A percentile compares a stretch with the other conserved stretches of the same genome.
Evolutionary conservation across 257 asterid species (phyloP).

Genomic region (Galeopsis tetrahit): DNA sequence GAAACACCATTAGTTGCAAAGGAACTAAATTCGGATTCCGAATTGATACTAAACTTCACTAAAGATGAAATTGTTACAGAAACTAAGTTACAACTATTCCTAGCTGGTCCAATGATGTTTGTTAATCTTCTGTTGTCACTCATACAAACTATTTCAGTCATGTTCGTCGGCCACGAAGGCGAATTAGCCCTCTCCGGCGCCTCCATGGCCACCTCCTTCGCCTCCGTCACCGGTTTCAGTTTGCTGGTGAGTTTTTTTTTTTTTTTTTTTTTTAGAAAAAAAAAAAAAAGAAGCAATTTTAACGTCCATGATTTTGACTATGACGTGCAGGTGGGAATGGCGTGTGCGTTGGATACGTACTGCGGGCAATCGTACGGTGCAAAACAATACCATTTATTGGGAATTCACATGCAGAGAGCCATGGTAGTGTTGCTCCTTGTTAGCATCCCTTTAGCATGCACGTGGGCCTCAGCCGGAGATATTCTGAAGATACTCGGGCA

Average conservation of each 20-base stretch:
- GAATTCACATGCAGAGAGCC: conserved; percentile 71
- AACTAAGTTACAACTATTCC: conserved; percentile 44
- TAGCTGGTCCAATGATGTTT: conserved; percentile 63
- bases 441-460: conserved; percentile 55
- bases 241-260: conserved; percentile 43
- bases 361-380: conserved; percentile 76
- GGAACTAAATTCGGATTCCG: conserved; percentile 28
- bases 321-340: conserved; percentile 50
- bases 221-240: conserved; percentile 63
- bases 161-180: conserved; percentile 72
- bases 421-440: conserved; percentile 60
- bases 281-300: too few relatives aligned
- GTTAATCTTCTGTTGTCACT: conserved; percentile 55
- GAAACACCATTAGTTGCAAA: conserved; percentile 38
- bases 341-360: conserved; percentile 66
- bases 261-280: too few relatives aligned
- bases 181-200: conserved; percentile 73
- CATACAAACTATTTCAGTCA: conserved; percentile 56
- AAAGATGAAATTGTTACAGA: conserved; percentile 47
- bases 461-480: conserved; percentile 68
- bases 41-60: conserved; percentile 23
- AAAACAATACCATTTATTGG: conserved; percentile 67
- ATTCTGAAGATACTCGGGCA: conserved; percentile 57
- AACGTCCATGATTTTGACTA: too few relatives aligned
- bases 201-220: conserved; percentile 75